Base-by-base conservation (phyloP, 768 basidiomycete species). In the Lactarius hatsudake region DNA sequence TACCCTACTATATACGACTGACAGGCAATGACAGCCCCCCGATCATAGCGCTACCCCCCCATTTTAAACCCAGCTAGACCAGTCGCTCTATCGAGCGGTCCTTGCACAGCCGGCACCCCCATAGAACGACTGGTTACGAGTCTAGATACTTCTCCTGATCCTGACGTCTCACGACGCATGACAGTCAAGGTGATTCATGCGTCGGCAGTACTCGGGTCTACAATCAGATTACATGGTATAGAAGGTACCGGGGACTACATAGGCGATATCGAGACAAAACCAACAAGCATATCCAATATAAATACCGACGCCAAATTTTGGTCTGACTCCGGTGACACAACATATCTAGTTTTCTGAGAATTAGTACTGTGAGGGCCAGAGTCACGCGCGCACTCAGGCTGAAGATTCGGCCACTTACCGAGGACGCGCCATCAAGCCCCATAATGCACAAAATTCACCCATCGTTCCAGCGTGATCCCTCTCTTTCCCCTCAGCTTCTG, bases 361-460 rank as follows among this genome's bases (percentile, higher is more conserved):
- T 9, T 12, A 48, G n/a, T 48, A 12, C 32, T 7, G 32, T 32
- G 8, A 48, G 48, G n/a, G 12, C 9, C n/a, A 48, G 48, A 23
- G n/a, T 13, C 12, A n/a, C n/a, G 45, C 8, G 8, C n/a, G n/a
- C 5, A 20, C 10, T 3, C 12, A 3, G 2, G 8, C 10, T 3
- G 48, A 28, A 2, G 26, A n/a, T 10, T 48, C 10, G 48, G 23
- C 26, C 4, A 13, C 48, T 48, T 0, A 48, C 48, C 48, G 48
- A 23, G 13, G 4, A 4, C 48, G 8, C 45, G 1, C 5, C 7
- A 13, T 59, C 57, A 67, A 5, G 62, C 62, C 0, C 62, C 66
- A 43, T 59, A 57, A 34, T 67, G 66, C 18, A 64, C 66, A 30
- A 55, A 67, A 17, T 57, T 57, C 15, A 64, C 66, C 66, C 62